Conservation (phyloP, 768 basidiomycete genomes). For the Serendipita vermifera region DNA sequence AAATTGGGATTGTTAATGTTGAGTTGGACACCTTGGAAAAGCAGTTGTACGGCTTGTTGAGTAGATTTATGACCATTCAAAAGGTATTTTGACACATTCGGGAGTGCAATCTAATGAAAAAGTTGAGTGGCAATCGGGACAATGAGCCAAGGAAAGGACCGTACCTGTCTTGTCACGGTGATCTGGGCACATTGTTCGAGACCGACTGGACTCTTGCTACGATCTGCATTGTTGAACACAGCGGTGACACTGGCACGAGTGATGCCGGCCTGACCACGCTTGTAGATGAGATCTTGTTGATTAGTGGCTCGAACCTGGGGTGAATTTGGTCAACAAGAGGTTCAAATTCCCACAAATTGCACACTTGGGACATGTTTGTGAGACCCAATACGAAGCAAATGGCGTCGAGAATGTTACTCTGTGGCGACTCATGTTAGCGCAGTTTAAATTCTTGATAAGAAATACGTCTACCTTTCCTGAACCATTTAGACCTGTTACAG, state of each 20-base stretch:
- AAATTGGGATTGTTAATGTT: slow-evolving; percentile 99
- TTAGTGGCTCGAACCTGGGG: slow-evolving; percentile 83
- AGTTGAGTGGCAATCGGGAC: not conserved
- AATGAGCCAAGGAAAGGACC: slow-evolving; percentile 16
- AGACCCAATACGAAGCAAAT: slow-evolving; percentile 98
- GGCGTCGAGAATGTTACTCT: slow-evolving; percentile 96
- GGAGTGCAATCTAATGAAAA: slow-evolving; percentile 63
- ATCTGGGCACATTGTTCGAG: slow-evolving; percentile 73
- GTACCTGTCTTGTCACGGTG: slow-evolving; percentile 89
- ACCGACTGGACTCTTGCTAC: slow-evolving; percentile 68
- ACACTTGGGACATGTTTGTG: slow-evolving; percentile 87
- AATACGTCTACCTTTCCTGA: slow-evolving; percentile 16
- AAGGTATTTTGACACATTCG: slow-evolving; percentile 88
- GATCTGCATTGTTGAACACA: slow-evolving; percentile 95
- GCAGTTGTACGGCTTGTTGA: slow-evolving; percentile 70
- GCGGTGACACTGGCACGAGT: slow-evolving; percentile 97
- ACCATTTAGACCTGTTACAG: slow-evolving; percentile 68
- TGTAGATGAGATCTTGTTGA: slow-evolving; percentile 97
- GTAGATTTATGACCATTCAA: slow-evolving; percentile 89
- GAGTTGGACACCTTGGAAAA: slow-evolving; percentile 93
- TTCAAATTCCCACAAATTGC: slow-evolving; percentile 14
- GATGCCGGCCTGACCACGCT: slow-evolving; percentile 93
- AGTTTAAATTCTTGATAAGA: not conserved
- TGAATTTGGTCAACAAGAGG: slow-evolving; percentile 11
- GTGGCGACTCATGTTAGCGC: slow-evolving; percentile 32